These are phyloP conservation scores for Skeletonema costatum DNA, from an alignment of 108 stramenopile species.

Conservation along the genomic window DNA sequence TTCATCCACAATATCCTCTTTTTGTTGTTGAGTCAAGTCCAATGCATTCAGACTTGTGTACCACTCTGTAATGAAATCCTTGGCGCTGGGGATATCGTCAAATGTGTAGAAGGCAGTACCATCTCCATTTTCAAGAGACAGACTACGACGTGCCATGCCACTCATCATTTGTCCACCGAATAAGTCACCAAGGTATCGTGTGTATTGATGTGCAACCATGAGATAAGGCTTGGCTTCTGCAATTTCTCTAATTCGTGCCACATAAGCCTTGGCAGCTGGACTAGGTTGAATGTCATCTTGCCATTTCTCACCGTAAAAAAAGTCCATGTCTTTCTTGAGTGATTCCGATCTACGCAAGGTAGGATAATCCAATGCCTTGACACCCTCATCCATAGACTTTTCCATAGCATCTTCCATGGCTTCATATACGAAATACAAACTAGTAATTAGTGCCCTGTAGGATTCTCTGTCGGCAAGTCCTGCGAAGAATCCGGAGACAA, in stretches of 20 bases:
- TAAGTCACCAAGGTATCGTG: conserved; percentile 65
- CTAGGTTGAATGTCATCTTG: conserved; percentile 23
- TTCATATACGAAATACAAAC: conserved; percentile 63
- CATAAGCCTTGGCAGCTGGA: conserved; percentile 51
- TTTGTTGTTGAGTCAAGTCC: conserved; percentile 52
- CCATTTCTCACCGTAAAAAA: conserved; percentile 62
- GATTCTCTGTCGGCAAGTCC: conserved; percentile 48
- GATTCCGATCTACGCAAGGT: conserved; percentile 47
- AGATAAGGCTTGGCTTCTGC: conserved; percentile 44
- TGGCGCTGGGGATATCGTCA: conserved; percentile 40
- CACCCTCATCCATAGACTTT: not conserved
- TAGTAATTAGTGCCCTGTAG: conserved; percentile 45
- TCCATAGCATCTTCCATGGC: conserved; percentile 63
- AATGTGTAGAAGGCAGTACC: conserved; percentile 63
- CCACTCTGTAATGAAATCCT: conserved; percentile 62
- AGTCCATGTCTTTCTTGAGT: conserved; percentile 63
- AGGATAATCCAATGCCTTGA: conserved; percentile 40
- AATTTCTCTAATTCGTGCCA: conserved; percentile 49
- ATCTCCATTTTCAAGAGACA: conserved; percentile 44
- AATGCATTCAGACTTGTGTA: conserved; percentile 53
- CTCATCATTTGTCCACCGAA: conserved; percentile 81
- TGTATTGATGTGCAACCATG: conserved; percentile 66
- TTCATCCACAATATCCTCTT: conserved; percentile 70
- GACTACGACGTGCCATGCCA: conserved; percentile 52
- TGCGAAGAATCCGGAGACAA: conserved; percentile 75